Percentiles rank a stretch among this genome's conserved stretches.
Evolutionary conservation across 129 eudicot species (phyloP).

Genomic region (Mikania micrantha): DNA sequence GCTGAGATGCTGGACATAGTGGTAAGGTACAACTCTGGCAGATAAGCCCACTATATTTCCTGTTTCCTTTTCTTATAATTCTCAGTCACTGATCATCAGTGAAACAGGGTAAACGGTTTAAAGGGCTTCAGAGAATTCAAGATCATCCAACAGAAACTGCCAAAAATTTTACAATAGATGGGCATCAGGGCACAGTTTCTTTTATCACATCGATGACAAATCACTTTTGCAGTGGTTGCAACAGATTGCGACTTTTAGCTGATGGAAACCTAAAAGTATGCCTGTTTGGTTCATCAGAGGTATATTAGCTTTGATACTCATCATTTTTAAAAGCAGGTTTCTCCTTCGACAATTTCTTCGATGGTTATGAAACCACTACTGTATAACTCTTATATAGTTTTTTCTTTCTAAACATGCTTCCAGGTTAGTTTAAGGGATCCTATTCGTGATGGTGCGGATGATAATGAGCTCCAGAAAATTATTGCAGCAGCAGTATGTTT

Average conservation of each 20-base stretch:
- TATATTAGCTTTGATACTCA: conserved; percentile 9
- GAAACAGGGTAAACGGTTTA: conserved; percentile 60
- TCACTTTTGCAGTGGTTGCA: conserved; percentile 97
- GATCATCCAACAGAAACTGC: conserved; percentile 94
- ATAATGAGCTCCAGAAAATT: conserved; percentile 61
- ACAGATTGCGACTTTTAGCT: conserved; percentile 83
- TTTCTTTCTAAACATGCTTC: neutral
- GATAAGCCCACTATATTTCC: conserved; percentile 6
- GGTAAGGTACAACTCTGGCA: conserved; percentile 73
- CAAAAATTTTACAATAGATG: conserved; percentile 81
- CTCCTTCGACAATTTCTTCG: neutral
- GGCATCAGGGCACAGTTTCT: conserved; percentile 88
- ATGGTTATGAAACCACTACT: neutral
- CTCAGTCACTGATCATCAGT: conserved; percentile 18
- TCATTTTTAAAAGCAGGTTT: neutral
- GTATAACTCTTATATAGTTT: neutral
- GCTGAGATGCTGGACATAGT: conserved; percentile 89
- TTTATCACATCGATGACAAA: conserved; percentile 96
- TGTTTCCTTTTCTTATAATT: neutral
- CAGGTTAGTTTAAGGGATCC: conserved; percentile 99
- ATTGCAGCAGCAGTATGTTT: conserved; percentile 82
- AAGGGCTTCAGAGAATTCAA: conserved; percentile 52
- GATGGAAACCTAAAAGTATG: conserved; percentile 98
- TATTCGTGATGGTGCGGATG: conserved; percentile 79
- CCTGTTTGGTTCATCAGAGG: conserved; percentile 98